Percentiles rank a stretch among this genome's conserved stretches.
Evolutionary conservation across 176 grass and related monocot genomes (phyloP).

Genomic region (Rhipidocladum racemiflorum): DNA sequence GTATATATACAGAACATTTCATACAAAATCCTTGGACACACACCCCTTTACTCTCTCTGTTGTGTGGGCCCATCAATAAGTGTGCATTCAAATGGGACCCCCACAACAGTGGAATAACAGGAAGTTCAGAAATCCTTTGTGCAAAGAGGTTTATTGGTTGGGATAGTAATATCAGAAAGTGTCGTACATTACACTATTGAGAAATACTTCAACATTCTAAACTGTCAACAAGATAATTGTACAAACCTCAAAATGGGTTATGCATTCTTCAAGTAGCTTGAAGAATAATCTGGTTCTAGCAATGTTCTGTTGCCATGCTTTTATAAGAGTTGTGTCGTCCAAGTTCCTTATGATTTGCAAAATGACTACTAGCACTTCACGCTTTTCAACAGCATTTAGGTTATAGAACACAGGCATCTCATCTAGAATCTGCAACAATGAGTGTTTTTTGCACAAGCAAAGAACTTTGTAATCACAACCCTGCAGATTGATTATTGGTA

Average conservation of each 20-base stretch:
- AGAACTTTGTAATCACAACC: conserved; percentile 14
- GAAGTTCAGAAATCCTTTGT: neutral
- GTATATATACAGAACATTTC: neutral
- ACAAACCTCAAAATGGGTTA: conserved; percentile 93
- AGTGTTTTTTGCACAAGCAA: conserved; percentile 20
- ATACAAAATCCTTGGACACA: neutral
- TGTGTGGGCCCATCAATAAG: neutral
- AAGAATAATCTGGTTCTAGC: conserved; percentile 96
- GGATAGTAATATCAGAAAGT: neutral
- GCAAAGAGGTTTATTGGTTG: neutral
- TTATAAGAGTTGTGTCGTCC: conserved; percentile 87
- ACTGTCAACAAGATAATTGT: conserved; percentile 1
- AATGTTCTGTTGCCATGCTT: conserved; percentile 99
- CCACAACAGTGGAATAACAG: neutral
- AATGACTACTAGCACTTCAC: conserved; percentile 93
- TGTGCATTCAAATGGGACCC: neutral
- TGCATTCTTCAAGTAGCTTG: conserved; percentile 99
- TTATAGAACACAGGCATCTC: conserved; percentile 99
- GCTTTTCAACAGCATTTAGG: conserved; percentile 90
- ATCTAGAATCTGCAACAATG: conserved; percentile 84
- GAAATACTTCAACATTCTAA: conserved; percentile 4
- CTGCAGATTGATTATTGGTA: neutral
- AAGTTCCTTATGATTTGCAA: conserved; percentile 99
- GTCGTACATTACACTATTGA: conserved; percentile 10
- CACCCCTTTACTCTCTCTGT: neutral